Conservation (phyloP, 768 basidiomycete species). For the Pleurotus djamor region DNA sequence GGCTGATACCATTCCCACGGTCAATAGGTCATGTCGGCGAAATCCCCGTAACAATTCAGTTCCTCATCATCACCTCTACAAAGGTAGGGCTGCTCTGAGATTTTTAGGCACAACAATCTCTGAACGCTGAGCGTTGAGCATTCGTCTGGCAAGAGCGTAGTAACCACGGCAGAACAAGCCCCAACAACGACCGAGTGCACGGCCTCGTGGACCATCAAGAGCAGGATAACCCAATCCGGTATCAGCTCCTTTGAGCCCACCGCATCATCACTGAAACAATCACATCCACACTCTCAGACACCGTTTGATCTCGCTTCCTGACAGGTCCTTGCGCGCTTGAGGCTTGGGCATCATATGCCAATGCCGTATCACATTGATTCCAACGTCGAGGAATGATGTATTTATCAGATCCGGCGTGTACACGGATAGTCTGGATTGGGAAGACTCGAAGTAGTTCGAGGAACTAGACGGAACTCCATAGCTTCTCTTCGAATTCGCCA, state of each 20-base stretch:
- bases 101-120: not conserved
- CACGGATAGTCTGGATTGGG: too few species aligned
- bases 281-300: not conserved
- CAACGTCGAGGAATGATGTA: too few species aligned
- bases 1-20: not conserved
- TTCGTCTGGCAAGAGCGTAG: not conserved
- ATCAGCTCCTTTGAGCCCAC: too few species aligned
- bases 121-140: not conserved
- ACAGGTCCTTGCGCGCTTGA: not conserved
- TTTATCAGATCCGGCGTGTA: too few species aligned
- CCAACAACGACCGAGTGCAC: not conserved
- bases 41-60: not conserved
- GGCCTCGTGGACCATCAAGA: not conserved
- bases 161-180: slow-evolving; percentile 6
- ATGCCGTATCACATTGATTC: too few species aligned
- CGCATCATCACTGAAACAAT: slow-evolving; percentile 1
- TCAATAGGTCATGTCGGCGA: not conserved
- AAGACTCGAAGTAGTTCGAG: too few species aligned
- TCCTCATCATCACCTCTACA: not conserved
- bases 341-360: not conserved
- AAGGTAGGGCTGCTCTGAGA: not conserved
- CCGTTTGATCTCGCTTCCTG: slow-evolving; percentile 5
- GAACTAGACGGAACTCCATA: too few species aligned
- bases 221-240: not conserved
- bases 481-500: too few species aligned